Evolutionary conservation across 495 filamentous ascomycete genomes (phyloP).

Genomic region (Daldinia caldariorum): DNA sequence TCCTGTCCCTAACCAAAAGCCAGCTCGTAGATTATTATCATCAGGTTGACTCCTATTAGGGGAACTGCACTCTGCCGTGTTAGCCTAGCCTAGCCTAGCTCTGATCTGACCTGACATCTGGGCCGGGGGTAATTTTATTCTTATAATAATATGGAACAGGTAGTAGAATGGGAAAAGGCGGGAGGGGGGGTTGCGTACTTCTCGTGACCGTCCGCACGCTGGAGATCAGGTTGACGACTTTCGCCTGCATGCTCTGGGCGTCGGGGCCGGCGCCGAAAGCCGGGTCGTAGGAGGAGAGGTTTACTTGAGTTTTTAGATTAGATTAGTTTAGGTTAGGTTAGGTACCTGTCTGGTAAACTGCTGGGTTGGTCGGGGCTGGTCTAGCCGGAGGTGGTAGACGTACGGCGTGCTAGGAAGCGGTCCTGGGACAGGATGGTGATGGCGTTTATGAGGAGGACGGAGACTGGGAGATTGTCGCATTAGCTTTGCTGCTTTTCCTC

Average conservation of each 20-base stretch:
- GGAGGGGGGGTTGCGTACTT: slow-evolving; percentile 68
- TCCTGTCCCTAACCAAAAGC: slow-evolving; percentile 70
- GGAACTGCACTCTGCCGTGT: slow-evolving; percentile 70
- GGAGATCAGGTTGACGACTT: slow-evolving; percentile 86
- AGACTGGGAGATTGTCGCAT: slow-evolving; percentile 59
- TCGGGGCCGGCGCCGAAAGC: slow-evolving; percentile 78
- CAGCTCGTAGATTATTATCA: slow-evolving; percentile 90
- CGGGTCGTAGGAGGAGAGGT: slow-evolving; percentile 79
- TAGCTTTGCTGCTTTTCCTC: slow-evolving; percentile 28
- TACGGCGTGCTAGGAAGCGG: slow-evolving; percentile 92
- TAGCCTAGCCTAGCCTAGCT: slow-evolving; percentile 13
- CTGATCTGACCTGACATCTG: not conserved
- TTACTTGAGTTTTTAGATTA: too few relatives aligned
- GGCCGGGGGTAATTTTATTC: too few relatives aligned
- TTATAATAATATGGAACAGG: too few relatives aligned
- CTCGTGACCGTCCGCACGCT: slow-evolving; percentile 93
- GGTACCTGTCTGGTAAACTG: too few relatives aligned
- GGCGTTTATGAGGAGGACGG: slow-evolving; percentile 88
- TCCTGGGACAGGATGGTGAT: slow-evolving; percentile 97
- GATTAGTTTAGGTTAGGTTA: too few relatives aligned
- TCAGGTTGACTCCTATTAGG: slow-evolving; percentile 87
- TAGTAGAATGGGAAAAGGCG: not conserved
- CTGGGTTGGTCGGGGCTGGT: too few relatives aligned
- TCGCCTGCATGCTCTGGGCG: slow-evolving; percentile 79
- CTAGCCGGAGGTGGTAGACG: too few relatives aligned